Evolutionary conservation across 2,329 filamentous ascomycete species (phyloP), one percentile per base, ranked within the genome.

Genomic region (Aspergillus niger): DNA sequence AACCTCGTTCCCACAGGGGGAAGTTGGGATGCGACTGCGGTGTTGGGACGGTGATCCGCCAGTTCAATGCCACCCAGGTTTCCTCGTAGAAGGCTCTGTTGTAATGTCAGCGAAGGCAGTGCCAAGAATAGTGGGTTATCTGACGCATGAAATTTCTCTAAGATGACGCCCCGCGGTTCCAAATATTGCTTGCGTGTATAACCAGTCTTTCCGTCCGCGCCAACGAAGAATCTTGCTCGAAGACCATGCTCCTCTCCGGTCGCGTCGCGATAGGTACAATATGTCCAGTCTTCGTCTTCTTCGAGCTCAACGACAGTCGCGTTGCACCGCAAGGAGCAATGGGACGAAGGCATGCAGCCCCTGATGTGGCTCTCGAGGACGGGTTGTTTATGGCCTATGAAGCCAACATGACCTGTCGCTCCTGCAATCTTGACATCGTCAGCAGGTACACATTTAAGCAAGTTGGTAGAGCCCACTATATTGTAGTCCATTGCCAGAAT

Each of bases 51-150:
- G 69, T 69, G 24, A 84, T 72, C 24, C 79, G 68, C 63, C 79
- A 74, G 58, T 84, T 84, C 3, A 78, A 66, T 1, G 82, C 82
- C 3, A 84, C 76, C 81, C 82, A 84, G 0, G 69, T 73, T 43
- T 73, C 70, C 30, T 73, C 64, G 10, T 70, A 70, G 11, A 56
- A 58, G 3, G 57, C 53, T 26, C 67, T 70, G 10, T 10, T 43
- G 5, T 7, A 28, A 11, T 17, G 48, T 59, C 22, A 62, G 63
- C 11, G 63, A 50, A 15, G 68, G 10, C 63, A 8, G 24, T 6
- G 13, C 2, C 4, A 2, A 11, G 17, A 13, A 50, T 17, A 24
- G 6, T 3, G 11, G 24, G 7, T 5, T 6, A 50, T 10, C 59
- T 53, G 59, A 69, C 69, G 61, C 36, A 13, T 67, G 60, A 15